Conservation (phyloP, 2,329 filamentous ascomycete species). For the Nigrograna mackinnonii region DNA sequence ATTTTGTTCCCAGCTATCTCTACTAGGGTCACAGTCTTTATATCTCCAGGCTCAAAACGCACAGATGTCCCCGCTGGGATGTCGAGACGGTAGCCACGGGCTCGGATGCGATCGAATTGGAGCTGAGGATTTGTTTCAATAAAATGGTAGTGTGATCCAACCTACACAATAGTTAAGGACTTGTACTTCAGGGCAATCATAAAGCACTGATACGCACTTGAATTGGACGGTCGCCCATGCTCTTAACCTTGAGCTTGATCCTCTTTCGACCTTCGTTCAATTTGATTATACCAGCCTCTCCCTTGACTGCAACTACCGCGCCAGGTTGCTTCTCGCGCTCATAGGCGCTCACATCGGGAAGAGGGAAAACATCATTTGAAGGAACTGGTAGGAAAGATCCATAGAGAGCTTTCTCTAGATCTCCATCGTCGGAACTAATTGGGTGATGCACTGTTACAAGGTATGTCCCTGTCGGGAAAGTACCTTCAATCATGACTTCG, state of each 20-base stretch:
- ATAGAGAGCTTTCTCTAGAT: slow-evolving; percentile 85
- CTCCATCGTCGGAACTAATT: slow-evolving; percentile 81
- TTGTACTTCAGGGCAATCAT: not conserved
- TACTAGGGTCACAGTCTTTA: slow-evolving; percentile 86
- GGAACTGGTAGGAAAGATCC: slow-evolving; percentile 89
- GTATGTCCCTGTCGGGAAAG: slow-evolving; percentile 87
- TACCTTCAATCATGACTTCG: slow-evolving; percentile 92
- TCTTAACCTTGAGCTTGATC: slow-evolving; percentile 76
- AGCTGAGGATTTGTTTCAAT: slow-evolving; percentile 91
- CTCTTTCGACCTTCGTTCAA: slow-evolving; percentile 77
- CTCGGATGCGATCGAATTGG: slow-evolving; percentile 79
- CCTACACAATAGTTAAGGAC: slow-evolving; percentile 40
- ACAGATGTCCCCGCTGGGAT: slow-evolving; percentile 90
- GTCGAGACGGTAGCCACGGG: slow-evolving; percentile 86
- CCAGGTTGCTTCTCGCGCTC: slow-evolving; percentile 73
- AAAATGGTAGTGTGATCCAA: slow-evolving; percentile 95
- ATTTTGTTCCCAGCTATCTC: slow-evolving; percentile 81
- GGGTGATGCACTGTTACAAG: slow-evolving; percentile 94
- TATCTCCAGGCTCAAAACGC: slow-evolving; percentile 91
- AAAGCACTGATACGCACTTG: slow-evolving; percentile 62
- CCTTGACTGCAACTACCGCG: slow-evolving; percentile 73
- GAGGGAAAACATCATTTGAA: slow-evolving; percentile 66
- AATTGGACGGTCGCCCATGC: slow-evolving; percentile 85
- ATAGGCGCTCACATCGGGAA: slow-evolving; percentile 67
- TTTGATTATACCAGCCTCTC: slow-evolving; percentile 63